phyloP scores from a whole-genome alignment of 345 rosid species.

The Citropsis articulata region DNA sequence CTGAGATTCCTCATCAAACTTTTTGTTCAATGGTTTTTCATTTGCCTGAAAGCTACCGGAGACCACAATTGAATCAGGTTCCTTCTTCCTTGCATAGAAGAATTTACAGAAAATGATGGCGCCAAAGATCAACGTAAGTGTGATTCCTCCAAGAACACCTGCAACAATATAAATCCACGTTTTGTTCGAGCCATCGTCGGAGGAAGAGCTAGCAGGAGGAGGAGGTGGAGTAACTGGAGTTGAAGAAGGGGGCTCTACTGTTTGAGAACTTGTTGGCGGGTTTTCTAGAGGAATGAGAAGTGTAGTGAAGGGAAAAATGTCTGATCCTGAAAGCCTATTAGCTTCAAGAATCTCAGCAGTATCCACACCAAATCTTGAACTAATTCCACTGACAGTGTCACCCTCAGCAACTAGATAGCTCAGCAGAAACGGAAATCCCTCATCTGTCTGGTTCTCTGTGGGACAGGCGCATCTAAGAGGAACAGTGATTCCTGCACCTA shows the following conservation, averaged over 20 bases:
- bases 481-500: constrained; percentile 42
- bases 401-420: constrained; percentile 41
- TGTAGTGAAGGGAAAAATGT: constrained; percentile 41
- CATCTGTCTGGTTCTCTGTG: constrained; percentile 40
- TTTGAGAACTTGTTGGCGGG: constrained; percentile 34
- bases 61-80: constrained; percentile 17
- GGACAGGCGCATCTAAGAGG: constrained; percentile 74
- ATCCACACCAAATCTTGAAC: constrained; percentile 40
- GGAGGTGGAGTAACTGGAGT: constrained; percentile 2
- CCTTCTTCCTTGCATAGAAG: constrained; percentile 26
- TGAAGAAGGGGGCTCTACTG: constrained; percentile 31
- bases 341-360: constrained; percentile 30
- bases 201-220: constrained; percentile 14
- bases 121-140: constrained; percentile 23
- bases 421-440: constrained; percentile 36
- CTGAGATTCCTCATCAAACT: constrained; percentile 36
- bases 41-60: constrained; percentile 32
- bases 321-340: constrained; percentile 32
- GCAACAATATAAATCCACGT: constrained; percentile 56
- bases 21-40: constrained; percentile 33
- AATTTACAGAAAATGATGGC: constrained; percentile 28
- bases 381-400: constrained; percentile 27
- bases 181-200: constrained; percentile 29
- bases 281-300: constrained; percentile 45
- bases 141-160: constrained; percentile 49